A percentile compares a stretch with the other conserved stretches of the same genome.
phyloP scores from a whole-genome alignment of 192 early-diverging fungal genomes.

The Geosiphon pyriformis region DNA sequence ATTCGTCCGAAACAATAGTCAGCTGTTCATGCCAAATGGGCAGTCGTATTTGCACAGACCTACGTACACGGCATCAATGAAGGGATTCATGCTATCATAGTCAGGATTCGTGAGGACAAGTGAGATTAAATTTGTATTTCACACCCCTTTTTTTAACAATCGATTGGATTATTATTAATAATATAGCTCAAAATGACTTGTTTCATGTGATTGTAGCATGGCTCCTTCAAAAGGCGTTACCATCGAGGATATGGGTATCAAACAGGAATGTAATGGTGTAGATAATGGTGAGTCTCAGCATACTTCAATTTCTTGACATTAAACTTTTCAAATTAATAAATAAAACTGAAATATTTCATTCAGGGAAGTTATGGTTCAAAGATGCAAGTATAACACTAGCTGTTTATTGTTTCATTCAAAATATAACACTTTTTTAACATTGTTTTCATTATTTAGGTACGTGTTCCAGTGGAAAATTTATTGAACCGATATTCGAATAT shows the following conservation, averaged over 20 bases:
- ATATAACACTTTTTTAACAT: not conserved
- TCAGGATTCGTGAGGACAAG: slow-evolving; percentile 69
- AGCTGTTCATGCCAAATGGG: slow-evolving; percentile 65
- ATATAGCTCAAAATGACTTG: not conserved
- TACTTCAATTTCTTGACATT: not conserved
- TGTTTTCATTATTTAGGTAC: slow-evolving; percentile 4
- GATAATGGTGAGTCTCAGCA: slow-evolving; percentile 63
- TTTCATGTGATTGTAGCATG: slow-evolving; percentile 30
- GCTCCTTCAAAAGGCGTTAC: slow-evolving; percentile 57
- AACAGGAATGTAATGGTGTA: slow-evolving; percentile 69
- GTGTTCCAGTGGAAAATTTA: slow-evolving; percentile 56
- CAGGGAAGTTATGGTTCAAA: slow-evolving; percentile 48
- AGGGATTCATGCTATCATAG: slow-evolving; percentile 68
- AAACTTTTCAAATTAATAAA: slow-evolving; percentile 34
- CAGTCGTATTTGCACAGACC: slow-evolving; percentile 73
- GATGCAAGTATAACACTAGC: slow-evolving; percentile 2
- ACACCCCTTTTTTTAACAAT: not conserved
- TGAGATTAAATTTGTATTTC: slow-evolving; percentile 6
- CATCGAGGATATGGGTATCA: slow-evolving; percentile 72
- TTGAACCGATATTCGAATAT: slow-evolving; percentile 58
- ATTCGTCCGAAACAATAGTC: slow-evolving; percentile 30
- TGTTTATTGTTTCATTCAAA: not conserved
- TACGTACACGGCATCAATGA: slow-evolving; percentile 58
- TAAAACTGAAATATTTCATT: slow-evolving; percentile 59
- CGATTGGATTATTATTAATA: not conserved